Percentiles rank a stretch among this genome's conserved stretches.
These are phyloP conservation scores for Xylariales sp. DNA, from an alignment of 2,329 filamentous ascomycete genomes.

Conservation along the genomic window DNA sequence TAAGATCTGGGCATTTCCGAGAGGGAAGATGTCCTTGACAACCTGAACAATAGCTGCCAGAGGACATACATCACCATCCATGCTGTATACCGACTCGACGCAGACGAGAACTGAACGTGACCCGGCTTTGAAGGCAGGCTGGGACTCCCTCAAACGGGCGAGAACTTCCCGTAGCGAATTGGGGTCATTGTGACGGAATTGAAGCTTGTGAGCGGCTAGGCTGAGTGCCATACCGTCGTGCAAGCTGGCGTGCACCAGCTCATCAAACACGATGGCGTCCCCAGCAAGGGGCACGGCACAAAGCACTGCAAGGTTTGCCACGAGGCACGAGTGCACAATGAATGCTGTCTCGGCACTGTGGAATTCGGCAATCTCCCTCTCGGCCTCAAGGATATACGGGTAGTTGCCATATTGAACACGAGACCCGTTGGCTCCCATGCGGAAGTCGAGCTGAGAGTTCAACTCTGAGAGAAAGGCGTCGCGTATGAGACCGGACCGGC, in stretches of 20 bases:
- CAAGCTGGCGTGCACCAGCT: slow-evolving; percentile 61
- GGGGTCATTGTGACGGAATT: slow-evolving; percentile 39
- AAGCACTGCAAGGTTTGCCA: slow-evolving; percentile 49
- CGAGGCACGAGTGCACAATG: slow-evolving; percentile 55
- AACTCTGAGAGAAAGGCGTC: slow-evolving; percentile 44
- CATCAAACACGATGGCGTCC: slow-evolving; percentile 59
- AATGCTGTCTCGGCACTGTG: slow-evolving; percentile 54
- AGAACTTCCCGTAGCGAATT: slow-evolving; percentile 34
- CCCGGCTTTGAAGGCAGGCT: slow-evolving; percentile 23
- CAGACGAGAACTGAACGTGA: slow-evolving; percentile 30
- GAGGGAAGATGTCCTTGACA: slow-evolving; percentile 26
- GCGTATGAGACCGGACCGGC: slow-evolving; percentile 40
- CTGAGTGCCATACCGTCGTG: slow-evolving; percentile 61
- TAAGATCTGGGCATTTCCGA: slow-evolving; percentile 41
- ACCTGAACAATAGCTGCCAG: slow-evolving; percentile 30
- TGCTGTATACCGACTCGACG: slow-evolving; percentile 40
- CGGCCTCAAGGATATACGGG: slow-evolving; percentile 8
- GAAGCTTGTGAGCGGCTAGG: slow-evolving; percentile 38
- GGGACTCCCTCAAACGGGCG: slow-evolving; percentile 18
- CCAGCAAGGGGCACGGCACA: slow-evolving; percentile 45
- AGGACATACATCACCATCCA: slow-evolving; percentile 41
- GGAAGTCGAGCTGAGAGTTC: background rate
- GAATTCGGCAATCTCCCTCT: slow-evolving; percentile 31
- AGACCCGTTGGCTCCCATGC: background rate
- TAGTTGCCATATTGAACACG: slow-evolving; percentile 3